A percentile compares a stretch with the other conserved stretches of the same genome.
Evolutionary conservation across 2,329 filamentous ascomycete species (phyloP).

Genomic region (Aspergillus eucalypticola): DNA sequence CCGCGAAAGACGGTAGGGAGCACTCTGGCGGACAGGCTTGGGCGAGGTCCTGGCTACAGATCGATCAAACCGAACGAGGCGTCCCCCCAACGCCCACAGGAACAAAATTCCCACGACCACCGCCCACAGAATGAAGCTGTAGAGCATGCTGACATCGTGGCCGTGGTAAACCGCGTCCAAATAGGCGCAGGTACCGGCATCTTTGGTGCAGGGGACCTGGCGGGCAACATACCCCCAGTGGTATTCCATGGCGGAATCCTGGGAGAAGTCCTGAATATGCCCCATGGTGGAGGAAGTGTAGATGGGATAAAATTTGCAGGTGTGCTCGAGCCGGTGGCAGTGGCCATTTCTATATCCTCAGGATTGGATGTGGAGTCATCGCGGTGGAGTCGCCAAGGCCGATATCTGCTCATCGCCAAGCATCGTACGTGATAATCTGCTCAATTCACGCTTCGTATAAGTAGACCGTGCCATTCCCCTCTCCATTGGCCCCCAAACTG

Average conservation of each 20-base stretch:
- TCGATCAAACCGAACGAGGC: slow-evolving; percentile 14
- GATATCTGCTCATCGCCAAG: slow-evolving; percentile 13
- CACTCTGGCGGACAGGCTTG: slow-evolving; percentile 25
- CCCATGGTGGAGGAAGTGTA: slow-evolving; percentile 21
- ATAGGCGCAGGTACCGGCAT: slow-evolving; percentile 60
- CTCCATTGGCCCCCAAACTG: background rate
- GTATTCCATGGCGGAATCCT: slow-evolving; percentile 43
- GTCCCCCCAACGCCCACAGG: slow-evolving; percentile 40
- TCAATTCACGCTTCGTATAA: too few species aligned
- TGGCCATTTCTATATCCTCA: background rate
- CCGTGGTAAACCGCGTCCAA: slow-evolving; percentile 57
- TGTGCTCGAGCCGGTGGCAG: background rate
- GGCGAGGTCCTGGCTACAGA: slow-evolving; percentile 17
- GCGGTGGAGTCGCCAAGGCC: slow-evolving; percentile 4
- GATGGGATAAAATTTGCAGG: background rate
- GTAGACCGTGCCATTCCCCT: too few species aligned
- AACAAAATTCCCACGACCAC: slow-evolving; percentile 52
- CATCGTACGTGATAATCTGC: background rate
- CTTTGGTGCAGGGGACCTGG: slow-evolving; percentile 58
- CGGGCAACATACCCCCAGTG: slow-evolving; percentile 61
- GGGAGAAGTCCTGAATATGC: slow-evolving; percentile 50
- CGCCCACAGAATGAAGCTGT: slow-evolving; percentile 59
- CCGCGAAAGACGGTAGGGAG: slow-evolving; percentile 33
- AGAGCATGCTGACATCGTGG: slow-evolving; percentile 58
- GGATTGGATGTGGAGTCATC: background rate